These are phyloP conservation scores for Darksidea phi DNA, from an alignment of 495 filamentous ascomycete species.

Conservation along the genomic window DNA sequence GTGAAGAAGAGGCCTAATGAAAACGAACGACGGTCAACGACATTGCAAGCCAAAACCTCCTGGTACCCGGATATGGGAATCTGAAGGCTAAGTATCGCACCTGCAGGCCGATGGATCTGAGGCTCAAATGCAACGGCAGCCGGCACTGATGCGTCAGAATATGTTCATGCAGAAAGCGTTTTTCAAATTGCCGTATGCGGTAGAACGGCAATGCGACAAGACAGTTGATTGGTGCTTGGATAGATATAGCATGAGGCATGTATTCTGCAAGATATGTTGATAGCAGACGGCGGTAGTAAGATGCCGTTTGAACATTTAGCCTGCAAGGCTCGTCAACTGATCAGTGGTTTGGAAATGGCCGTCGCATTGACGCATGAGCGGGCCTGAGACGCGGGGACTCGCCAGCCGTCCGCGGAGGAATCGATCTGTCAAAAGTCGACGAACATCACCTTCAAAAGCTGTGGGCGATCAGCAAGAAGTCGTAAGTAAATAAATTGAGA, in stretches of 20 bases:
- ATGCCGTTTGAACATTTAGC: background rate
- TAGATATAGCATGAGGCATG: background rate
- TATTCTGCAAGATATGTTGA: background rate
- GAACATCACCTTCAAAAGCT: no score
- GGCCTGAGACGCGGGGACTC: background rate
- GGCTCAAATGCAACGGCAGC: background rate
- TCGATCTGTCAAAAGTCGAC: no score
- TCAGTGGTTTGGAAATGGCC: background rate
- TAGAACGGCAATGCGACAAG: no score
- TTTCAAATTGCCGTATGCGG: no score
- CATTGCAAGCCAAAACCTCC: conserved; percentile 16
- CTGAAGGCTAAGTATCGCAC: conserved; percentile 3
- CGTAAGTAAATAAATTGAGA: no score
- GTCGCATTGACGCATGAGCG: background rate
- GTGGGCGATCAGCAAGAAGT: no score
- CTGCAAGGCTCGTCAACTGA: background rate
- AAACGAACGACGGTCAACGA: conserved; percentile 12
- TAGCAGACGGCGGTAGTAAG: background rate
- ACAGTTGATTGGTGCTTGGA: background rate
- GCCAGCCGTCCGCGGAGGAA: no score
- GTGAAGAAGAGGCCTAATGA: background rate
- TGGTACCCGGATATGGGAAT: background rate
- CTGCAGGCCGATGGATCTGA: background rate
- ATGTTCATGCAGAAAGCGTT: no score
- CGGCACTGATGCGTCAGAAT: no score